A percentile compares a stretch with the other conserved stretches of the same genome.
phyloP scores from a whole-genome alignment of 768 basidiomycete species.

The Podaxis rugospora region DNA sequence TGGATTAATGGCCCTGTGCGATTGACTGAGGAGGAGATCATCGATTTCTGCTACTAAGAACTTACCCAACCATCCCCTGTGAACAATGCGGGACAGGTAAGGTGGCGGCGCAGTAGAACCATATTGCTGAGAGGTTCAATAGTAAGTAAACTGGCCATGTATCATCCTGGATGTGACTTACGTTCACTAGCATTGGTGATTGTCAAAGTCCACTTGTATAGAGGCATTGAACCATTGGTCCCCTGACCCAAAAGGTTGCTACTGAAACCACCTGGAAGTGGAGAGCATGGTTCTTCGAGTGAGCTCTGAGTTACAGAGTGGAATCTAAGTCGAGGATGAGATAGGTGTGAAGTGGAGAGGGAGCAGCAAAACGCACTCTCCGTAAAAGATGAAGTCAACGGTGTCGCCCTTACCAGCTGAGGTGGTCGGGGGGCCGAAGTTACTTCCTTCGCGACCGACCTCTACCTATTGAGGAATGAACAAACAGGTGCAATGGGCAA shows the following conservation, averaged over 20 bases:
- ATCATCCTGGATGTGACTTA: constrained; percentile 11
- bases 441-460: constrained; percentile 36
- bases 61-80: constrained; percentile 37
- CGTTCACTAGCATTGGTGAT: constrained; percentile 28
- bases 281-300: constrained; percentile 33
- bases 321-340: constrained; percentile 16
- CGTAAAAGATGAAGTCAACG: constrained; percentile 35
- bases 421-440: constrained; percentile 30
- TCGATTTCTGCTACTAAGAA: neutral
- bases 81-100: constrained; percentile 32
- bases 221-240: constrained; percentile 15
- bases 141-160: neutral
- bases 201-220: constrained; percentile 28
- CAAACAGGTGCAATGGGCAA: neutral
- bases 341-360: neutral
- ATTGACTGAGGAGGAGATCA: neutral
- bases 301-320: constrained; percentile 39
- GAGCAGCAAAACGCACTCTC: constrained; percentile 23
- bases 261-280: constrained; percentile 36
- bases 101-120: constrained; percentile 34
- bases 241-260: constrained; percentile 25
- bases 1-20: constrained; percentile 31
- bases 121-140: constrained; percentile 21
- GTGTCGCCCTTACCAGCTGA: constrained; percentile 29
- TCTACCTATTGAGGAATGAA: constrained; percentile 23